These are phyloP conservation scores for Phlebiopsis flavidoalba DNA, from an alignment of 768 basidiomycete species.

Conservation along the genomic window DNA sequence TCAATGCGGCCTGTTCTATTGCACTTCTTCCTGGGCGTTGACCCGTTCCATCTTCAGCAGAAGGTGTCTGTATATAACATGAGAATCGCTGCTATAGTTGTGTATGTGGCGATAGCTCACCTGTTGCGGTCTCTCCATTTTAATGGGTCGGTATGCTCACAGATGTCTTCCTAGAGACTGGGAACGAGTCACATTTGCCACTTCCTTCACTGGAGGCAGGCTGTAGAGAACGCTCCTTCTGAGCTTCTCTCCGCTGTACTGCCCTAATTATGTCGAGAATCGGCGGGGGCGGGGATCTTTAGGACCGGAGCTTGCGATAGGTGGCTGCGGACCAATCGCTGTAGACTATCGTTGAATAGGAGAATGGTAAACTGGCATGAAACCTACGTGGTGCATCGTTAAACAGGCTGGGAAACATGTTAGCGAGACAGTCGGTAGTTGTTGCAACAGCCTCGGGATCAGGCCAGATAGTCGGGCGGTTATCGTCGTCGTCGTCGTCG, in stretches of 20 bases:
- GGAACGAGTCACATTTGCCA: background rate
- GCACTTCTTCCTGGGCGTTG: background rate
- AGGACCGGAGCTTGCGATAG: background rate
- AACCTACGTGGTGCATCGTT: background rate
- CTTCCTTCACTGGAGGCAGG: background rate
- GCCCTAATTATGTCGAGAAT: background rate
- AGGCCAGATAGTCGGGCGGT: background rate
- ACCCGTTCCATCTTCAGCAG: background rate
- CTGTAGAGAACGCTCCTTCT: background rate
- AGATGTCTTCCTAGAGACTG: background rate
- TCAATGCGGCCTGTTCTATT: background rate
- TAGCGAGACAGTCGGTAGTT: background rate
- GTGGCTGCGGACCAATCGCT: too few species aligned
- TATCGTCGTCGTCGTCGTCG: background rate
- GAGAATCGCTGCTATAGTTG: too few species aligned
- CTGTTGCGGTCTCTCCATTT: background rate
- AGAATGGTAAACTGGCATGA: background rate
- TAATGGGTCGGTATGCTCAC: background rate
- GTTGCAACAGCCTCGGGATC: background rate
- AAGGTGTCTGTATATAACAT: background rate
- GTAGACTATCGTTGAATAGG: background rate
- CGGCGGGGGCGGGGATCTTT: too few species aligned
- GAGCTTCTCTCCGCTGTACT: background rate
- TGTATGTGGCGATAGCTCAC: too few species aligned
- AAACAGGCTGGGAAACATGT: background rate